Evolutionary conservation across 2,329 filamentous ascomycete species (phyloP), one percentile per base, ranked within the genome.

Genomic region (Botryosphaeria dothidea): DNA sequence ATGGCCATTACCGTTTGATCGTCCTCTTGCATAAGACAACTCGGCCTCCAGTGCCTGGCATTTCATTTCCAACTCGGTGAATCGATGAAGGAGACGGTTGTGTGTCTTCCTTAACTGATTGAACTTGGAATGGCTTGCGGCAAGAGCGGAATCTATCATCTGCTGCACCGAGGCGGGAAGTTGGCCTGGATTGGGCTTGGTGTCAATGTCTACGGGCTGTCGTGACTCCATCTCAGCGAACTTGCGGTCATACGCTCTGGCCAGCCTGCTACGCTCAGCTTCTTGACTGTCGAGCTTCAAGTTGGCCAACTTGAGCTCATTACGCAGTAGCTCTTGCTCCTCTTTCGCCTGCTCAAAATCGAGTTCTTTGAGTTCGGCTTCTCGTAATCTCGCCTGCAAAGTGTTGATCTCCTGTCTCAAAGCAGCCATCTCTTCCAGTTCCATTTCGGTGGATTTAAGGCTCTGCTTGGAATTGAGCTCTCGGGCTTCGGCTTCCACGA

Each of bases 401-500:
- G 85, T 82, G 23, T 84, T 80, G 2, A 90, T 83, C 68, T 91
- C 85, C 0, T 78, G 78, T 65, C 84, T 84, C 17, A 92, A 78
- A 36, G 82, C 79, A 66, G 87, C 84, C 52, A 90, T 78, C 69
- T 91, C 87, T 56, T 84, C 82, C 2, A 86, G 80, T 60, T 86
- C 85, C 17, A 85, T 82, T 71, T 90, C 85, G 36, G 89, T 83
- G 11, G 86, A 84, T 69, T 88, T 84, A 69, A 89, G 80, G 64
- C 87, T 85, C 71, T 92, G 89, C 66, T 86, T 83, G 65, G 85
- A 83, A 62, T 83, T 83, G 34, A 90, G 76, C 71, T 92, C 90
- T 66, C 87, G 86, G 5, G 88, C 86, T 75, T 95, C 91, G 0
- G 85, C 86, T 34, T 87, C 85, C 41, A 89, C 87, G 0, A 94